Percentiles rank a stretch among this genome's conserved stretches.
These are phyloP conservation scores for Piper betle DNA, from an alignment of 164 flowering plant genomes.

Conservation along the genomic window DNA sequence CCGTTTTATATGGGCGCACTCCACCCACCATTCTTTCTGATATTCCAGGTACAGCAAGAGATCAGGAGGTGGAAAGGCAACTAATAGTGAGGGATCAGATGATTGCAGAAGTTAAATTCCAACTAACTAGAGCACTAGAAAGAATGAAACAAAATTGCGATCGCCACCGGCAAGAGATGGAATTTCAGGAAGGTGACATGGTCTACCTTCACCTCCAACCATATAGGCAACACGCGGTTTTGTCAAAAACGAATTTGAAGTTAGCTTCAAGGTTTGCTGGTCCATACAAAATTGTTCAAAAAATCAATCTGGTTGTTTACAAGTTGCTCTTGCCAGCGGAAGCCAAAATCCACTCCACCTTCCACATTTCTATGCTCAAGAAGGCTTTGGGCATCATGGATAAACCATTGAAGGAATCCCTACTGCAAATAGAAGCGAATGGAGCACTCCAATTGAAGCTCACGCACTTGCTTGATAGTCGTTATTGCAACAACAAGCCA, in stretches of 20 bases:
- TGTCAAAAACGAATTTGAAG: background rate
- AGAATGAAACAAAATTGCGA: background rate
- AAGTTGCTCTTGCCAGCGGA: background rate
- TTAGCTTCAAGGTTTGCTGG: background rate
- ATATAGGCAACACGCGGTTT: slow-evolving; percentile 1
- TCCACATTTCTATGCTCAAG: slow-evolving; percentile 5
- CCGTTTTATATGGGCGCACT: slow-evolving; percentile 2
- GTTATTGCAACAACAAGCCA: no score
- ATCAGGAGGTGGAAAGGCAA: background rate
- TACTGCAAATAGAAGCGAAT: no score
- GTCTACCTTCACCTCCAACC: slow-evolving; percentile 2
- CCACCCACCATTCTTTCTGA: background rate
- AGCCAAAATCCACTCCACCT: slow-evolving; percentile 1
- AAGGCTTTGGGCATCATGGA: no score
- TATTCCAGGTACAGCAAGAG: background rate
- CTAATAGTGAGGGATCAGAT: no score
- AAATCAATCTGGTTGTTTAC: slow-evolving; percentile 1
- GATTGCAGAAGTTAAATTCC: background rate
- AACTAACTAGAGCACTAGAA: background rate
- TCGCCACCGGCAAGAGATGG: background rate
- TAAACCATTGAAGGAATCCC: no score
- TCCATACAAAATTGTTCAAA: background rate
- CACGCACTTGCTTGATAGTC: no score
- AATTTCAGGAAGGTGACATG: background rate
- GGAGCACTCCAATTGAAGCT: no score